These are phyloP conservation scores for Fragilaria crotonensis DNA, from an alignment of 108 stramenopile genomes.

Conservation along the genomic window DNA sequence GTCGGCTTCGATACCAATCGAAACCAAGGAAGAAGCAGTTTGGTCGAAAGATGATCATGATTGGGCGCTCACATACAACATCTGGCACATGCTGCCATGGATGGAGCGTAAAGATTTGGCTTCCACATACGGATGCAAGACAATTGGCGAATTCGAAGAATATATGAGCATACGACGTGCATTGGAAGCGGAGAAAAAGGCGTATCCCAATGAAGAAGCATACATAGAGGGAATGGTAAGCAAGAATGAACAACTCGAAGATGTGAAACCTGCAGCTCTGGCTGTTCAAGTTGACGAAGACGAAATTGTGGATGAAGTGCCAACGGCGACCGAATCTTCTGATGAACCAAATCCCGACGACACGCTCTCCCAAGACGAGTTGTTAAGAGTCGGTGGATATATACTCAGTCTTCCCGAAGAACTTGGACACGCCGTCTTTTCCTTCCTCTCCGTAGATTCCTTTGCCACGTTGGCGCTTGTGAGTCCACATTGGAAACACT, in stretches of 20 bases:
- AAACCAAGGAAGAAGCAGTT: slow-evolving; percentile 6
- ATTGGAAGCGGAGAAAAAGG: slow-evolving; percentile 12
- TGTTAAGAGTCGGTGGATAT: slow-evolving; percentile 43
- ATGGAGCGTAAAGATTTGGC: slow-evolving; percentile 64
- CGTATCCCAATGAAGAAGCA: slow-evolving; percentile 14
- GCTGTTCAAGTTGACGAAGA: neutral
- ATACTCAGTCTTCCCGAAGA: slow-evolving; percentile 64
- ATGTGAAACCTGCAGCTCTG: neutral
- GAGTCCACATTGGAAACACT: slow-evolving; percentile 66
- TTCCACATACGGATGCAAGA: slow-evolving; percentile 56
- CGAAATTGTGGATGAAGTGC: slow-evolving; percentile 5
- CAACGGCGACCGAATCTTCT: neutral
- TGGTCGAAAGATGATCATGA: slow-evolving; percentile 38
- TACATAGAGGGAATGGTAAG: slow-evolving; percentile 4
- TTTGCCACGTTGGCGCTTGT: slow-evolving; percentile 58
- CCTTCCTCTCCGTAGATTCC: slow-evolving; percentile 57
- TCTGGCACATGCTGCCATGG: slow-evolving; percentile 76
- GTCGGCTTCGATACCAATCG: no score
- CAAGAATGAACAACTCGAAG: slow-evolving; percentile 3
- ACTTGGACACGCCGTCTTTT: slow-evolving; percentile 56
- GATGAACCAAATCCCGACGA: neutral
- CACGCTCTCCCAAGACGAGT: slow-evolving; percentile 26
- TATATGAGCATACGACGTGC: slow-evolving; percentile 50
- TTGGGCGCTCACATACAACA: slow-evolving; percentile 74
- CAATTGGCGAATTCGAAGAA: slow-evolving; percentile 83